These are phyloP conservation scores for Andrographis paniculata DNA, from an alignment of 305 asterid species.

Conservation along the genomic window DNA sequence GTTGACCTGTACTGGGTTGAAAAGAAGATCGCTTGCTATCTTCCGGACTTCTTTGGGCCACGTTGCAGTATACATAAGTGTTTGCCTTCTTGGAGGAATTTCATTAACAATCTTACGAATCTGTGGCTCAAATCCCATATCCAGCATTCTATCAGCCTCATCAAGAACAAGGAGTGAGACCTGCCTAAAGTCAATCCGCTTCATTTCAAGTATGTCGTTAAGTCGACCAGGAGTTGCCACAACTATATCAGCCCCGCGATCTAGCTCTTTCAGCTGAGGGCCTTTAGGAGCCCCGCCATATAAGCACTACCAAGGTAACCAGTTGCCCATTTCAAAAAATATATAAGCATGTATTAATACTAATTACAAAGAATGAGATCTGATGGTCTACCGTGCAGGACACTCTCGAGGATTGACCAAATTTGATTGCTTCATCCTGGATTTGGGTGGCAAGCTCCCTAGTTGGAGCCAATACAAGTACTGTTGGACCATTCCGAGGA, in stretches of 20 bases:
- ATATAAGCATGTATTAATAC: constrained; percentile 5
- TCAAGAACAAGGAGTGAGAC: constrained; percentile 91
- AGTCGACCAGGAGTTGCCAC: constrained; percentile 99
- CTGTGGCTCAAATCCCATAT: constrained; percentile 99
- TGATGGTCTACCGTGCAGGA: constrained; percentile 68
- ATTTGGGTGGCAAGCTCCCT: constrained; percentile 97
- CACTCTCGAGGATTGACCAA: constrained; percentile 88
- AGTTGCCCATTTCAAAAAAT: constrained; percentile 3
- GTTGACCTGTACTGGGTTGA: constrained; percentile 86
- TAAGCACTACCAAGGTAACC: constrained; percentile 56
- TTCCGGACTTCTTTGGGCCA: constrained; percentile 97
- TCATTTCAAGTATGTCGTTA: constrained; percentile 96
- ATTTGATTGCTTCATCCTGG: constrained; percentile 93
- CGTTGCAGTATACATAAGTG: constrained; percentile 97
- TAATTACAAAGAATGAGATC: constrained; percentile 1
- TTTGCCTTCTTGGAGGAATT: constrained; percentile 93
- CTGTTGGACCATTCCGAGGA: constrained; percentile 84
- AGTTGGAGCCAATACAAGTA: constrained; percentile 88
- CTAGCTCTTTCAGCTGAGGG: constrained; percentile 81
- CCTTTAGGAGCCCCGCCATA: constrained; percentile 98
- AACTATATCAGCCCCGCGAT: constrained; percentile 86
- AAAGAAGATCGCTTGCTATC: constrained; percentile 86
- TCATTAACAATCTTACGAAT: constrained; percentile 90
- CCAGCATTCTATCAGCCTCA: constrained; percentile 99
- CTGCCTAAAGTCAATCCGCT: constrained; percentile 80